A percentile compares a stretch with the other conserved stretches of the same genome.
Evolutionary conservation across 2,329 filamentous ascomycete species (phyloP).

Genomic region (Dactylellina sp.): DNA sequence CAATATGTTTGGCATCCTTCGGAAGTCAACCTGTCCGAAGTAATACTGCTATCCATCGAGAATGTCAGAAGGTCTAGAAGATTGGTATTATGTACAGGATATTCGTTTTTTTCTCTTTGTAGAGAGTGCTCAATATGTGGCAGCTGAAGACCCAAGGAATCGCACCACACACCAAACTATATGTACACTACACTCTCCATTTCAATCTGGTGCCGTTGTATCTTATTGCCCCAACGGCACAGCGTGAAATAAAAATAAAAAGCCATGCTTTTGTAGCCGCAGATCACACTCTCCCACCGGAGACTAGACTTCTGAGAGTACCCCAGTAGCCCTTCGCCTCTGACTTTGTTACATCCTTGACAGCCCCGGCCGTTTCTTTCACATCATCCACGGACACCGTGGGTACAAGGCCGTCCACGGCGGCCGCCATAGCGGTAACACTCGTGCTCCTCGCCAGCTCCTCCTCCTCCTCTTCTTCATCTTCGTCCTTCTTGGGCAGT

Average conservation of each 20-base stretch:
- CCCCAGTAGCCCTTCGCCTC: constrained; percentile 53
- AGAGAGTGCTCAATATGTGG: constrained; percentile 47
- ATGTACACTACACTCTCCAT: constrained; percentile 25
- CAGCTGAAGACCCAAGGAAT: constrained; percentile 51
- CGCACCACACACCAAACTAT: constrained; percentile 13
- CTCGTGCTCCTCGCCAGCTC: constrained; percentile 27
- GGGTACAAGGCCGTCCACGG: constrained; percentile 46
- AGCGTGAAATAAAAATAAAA: too few species aligned
- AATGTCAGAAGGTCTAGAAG: constrained; percentile 3
- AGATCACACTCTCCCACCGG: constrained; percentile 40
- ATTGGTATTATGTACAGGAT: constrained; percentile 55
- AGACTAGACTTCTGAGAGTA: constrained; percentile 39
- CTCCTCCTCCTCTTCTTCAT: constrained; percentile 41
- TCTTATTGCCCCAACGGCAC: too few species aligned
- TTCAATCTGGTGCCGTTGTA: neutral
- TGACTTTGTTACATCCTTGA: constrained; percentile 34
- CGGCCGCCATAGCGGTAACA: constrained; percentile 36
- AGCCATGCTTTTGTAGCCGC: neutral
- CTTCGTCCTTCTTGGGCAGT: constrained; percentile 45
- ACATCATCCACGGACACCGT: constrained; percentile 41
- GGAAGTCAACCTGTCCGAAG: neutral
- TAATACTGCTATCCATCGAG: neutral
- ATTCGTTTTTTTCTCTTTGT: constrained; percentile 14
- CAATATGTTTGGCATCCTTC: neutral
- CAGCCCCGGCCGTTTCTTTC: constrained; percentile 32